Evolutionary conservation across 495 filamentous ascomycete species (phyloP).

Genomic region (Lophiotrema nucula): DNA sequence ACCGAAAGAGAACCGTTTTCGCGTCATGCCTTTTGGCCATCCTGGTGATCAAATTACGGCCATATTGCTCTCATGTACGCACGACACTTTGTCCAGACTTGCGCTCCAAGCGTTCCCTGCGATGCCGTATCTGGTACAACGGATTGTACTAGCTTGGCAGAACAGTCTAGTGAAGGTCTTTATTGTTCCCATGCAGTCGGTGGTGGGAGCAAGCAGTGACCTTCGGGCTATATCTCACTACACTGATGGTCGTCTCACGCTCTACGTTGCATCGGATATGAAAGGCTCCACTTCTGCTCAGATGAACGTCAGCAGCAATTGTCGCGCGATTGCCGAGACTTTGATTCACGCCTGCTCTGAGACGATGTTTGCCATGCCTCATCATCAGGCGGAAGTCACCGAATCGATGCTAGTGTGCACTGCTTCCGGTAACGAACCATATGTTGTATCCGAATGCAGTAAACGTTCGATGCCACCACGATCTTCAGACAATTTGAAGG

Average conservation of each 20-base stretch:
- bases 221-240: constrained; percentile 51
- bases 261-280: constrained; percentile 48
- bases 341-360: constrained; percentile 56
- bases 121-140: constrained; percentile 44
- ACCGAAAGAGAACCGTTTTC: constrained; percentile 45
- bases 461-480: constrained; percentile 28
- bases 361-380: constrained; percentile 49
- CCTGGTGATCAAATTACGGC: constrained; percentile 53
- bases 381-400: constrained; percentile 51
- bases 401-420: constrained; percentile 47
- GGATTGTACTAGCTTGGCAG: constrained; percentile 46
- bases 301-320: constrained; percentile 49
- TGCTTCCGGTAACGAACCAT: constrained; percentile 6
- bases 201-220: constrained; percentile 44
- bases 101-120: constrained; percentile 49
- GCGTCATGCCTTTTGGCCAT: constrained; percentile 43
- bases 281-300: constrained; percentile 36
- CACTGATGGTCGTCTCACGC: constrained; percentile 39
- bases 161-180: constrained; percentile 48
- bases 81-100: constrained; percentile 34
- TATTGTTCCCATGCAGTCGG: constrained; percentile 44
- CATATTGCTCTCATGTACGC: constrained; percentile 43
- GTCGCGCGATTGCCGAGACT: constrained; percentile 54
- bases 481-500: neutral
- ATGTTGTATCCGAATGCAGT: constrained; percentile 33